Conservation (phyloP, 306 rosid genomes). For the Cyclanthera cordifolia region DNA sequence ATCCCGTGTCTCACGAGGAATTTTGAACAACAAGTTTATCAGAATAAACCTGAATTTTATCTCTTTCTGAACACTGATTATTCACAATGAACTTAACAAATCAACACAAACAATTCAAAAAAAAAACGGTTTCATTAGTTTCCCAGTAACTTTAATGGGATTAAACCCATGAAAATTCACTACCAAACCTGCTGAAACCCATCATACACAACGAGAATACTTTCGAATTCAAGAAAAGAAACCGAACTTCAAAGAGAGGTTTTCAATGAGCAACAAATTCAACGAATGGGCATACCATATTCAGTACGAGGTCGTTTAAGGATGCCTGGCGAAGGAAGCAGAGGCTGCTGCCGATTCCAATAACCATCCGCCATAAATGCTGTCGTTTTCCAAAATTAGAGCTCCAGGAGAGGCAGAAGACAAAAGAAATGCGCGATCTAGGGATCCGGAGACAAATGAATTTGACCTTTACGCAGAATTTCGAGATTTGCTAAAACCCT, state of each 20-base stretch:
- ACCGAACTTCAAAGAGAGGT: neutral
- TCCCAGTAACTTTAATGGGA: neutral
- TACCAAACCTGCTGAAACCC: neutral
- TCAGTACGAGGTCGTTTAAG: slow-evolving; percentile 69
- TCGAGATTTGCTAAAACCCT: slow-evolving; percentile 6
- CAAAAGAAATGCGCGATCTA: neutral
- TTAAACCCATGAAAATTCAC: neutral
- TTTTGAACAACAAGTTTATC: neutral
- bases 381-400: neutral
- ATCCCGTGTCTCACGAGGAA: neutral
- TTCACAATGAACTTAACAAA: neutral
- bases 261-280: neutral
- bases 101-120: neutral
- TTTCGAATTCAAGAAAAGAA: neutral
- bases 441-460: neutral
- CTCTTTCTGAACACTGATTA: neutral
- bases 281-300: slow-evolving; percentile 34
- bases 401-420: neutral
- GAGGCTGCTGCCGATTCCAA: slow-evolving; percentile 55
- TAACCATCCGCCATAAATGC: slow-evolving; percentile 47
- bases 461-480: neutral
- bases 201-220: neutral
- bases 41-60: too few species aligned
- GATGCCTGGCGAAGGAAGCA: slow-evolving; percentile 37
- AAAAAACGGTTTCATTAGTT: neutral